Base-by-base conservation (phyloP, 2,329 filamentous ascomycete species). In the Macroventuria anomochaeta region DNA sequence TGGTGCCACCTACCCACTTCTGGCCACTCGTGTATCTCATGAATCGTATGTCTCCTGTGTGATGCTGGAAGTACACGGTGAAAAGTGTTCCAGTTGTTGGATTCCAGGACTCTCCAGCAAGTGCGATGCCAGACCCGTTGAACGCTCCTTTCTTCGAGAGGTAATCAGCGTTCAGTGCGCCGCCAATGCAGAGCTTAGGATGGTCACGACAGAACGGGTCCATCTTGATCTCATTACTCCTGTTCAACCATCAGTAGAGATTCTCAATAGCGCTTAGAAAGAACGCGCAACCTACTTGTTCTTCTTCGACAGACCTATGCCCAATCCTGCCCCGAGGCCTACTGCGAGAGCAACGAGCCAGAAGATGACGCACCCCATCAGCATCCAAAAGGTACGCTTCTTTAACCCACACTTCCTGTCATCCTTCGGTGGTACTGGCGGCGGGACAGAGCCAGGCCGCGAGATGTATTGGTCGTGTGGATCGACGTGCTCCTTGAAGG, bases 121-220 rank as follows among this genome's bases (percentile, higher is more conserved):
- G 52, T 1, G 77, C 78, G 32, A 80, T 76, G 10, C 78, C 78
- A 12, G 75, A 76, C n/a, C 78, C 78, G 51, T 80, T 80, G 65
- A 78, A 79, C 5, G 76, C 77, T 17, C 78, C 78, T 25, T 70
- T 64, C 8, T 59, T 73, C 7, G 76, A 75, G 37, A 75, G 68
- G 51, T 76, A 78, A 0, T 68, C 52, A 0, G 73, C 63, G 39
- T 74, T 67, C 5, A 79, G 68, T 3, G 73, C 63, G 12, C 77
- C 76, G 13, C 77, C 77, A 20, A 79, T 74, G 25, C 68, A 72
- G 20, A 64, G 57, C 13, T 72, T 55, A 0, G 71, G 69, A 2
- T 72, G 58, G 0, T 57, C 48, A 21, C 52, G 58, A 53, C 69
- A 72, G 34, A 65, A 67, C 0, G 68, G 64, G 42, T 70, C 57